Evolutionary conservation across 2,329 filamentous ascomycete species (phyloP).

Genomic region (Aspergillus niger): DNA sequence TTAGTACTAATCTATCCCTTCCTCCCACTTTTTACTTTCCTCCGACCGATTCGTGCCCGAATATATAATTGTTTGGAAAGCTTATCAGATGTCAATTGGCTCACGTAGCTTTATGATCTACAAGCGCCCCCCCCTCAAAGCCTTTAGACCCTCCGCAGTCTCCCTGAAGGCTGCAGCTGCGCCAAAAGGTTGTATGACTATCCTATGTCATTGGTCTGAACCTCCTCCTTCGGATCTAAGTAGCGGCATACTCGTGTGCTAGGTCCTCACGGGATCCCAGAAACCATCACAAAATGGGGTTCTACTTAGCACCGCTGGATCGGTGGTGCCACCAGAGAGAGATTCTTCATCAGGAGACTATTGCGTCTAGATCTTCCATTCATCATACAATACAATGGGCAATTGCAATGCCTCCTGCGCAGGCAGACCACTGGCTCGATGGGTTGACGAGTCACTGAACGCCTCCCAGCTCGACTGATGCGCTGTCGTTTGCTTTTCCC

Average conservation of each 20-base stretch:
- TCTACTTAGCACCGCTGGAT: neutral
- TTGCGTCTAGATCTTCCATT: neutral
- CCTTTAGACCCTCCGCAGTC: neutral
- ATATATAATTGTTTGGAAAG: neutral
- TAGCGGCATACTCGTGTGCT: neutral
- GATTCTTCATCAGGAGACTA: neutral
- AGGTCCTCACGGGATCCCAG: neutral
- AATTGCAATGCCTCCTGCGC: neutral
- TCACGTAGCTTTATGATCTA: conserved; percentile 7
- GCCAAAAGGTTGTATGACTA: neutral
- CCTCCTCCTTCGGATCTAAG: neutral
- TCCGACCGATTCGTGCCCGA: neutral
- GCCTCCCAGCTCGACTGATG: neutral
- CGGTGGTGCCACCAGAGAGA: neutral
- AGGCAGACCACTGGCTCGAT: neutral
- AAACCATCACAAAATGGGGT: neutral
- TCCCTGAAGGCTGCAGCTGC: neutral
- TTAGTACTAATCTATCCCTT: neutral
- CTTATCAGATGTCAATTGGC: conserved; percentile 6
- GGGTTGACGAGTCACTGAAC: neutral
- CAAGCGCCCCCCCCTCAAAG: neutral
- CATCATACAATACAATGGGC: neutral
- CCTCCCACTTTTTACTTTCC: neutral
- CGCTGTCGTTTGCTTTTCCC: neutral
- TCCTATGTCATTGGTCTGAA: neutral